phyloP scores from a whole-genome alignment of 2,329 filamentous ascomycete species.

The Aspergillus floridensis region DNA sequence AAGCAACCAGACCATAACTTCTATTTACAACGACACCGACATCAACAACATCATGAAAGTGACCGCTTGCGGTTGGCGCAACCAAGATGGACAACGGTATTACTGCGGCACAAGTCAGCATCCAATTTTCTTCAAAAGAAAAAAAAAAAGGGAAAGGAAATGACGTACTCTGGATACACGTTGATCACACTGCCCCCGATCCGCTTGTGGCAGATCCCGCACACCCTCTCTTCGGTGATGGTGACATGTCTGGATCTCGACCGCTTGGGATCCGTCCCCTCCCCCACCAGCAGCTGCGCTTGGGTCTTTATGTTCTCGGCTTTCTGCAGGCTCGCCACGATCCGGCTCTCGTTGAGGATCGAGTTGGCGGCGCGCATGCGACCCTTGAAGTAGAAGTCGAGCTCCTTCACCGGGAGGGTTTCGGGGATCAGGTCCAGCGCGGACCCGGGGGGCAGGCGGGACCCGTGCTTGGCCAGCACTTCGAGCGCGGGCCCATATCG shows the following conservation, averaged over 20 bases:
- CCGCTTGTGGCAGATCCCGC: conserved; percentile 88
- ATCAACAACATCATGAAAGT: conserved; percentile 20
- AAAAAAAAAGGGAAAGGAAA: neutral
- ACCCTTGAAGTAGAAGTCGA: conserved; percentile 88
- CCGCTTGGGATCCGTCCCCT: conserved; percentile 52
- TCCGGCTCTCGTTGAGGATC: conserved; percentile 73
- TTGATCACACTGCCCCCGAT: conserved; percentile 88
- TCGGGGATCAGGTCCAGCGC: conserved; percentile 84
- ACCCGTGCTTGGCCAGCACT: conserved; percentile 87
- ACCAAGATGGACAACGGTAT: conserved; percentile 73
- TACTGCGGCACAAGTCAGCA: conserved; percentile 29
- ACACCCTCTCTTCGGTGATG: conserved; percentile 83
- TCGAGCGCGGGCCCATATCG: conserved; percentile 77
- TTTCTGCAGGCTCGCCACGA: conserved; percentile 73
- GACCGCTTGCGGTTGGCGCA: conserved; percentile 56
- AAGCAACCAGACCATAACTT: conserved; percentile 16
- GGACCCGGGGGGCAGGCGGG: conserved; percentile 80
- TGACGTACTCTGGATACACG: conserved; percentile 75
- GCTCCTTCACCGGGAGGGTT: conserved; percentile 69
- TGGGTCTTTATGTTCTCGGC: conserved; percentile 77
- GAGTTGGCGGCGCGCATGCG: conserved; percentile 84
- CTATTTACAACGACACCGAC: conserved; percentile 17
- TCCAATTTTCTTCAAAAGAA: conserved; percentile 20
- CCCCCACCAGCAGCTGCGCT: conserved; percentile 69
- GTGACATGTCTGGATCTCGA: conserved; percentile 68